These are phyloP conservation scores for Gossypium davidsonii DNA, from an alignment of 441 rosid genomes.

Conservation along the genomic window DNA sequence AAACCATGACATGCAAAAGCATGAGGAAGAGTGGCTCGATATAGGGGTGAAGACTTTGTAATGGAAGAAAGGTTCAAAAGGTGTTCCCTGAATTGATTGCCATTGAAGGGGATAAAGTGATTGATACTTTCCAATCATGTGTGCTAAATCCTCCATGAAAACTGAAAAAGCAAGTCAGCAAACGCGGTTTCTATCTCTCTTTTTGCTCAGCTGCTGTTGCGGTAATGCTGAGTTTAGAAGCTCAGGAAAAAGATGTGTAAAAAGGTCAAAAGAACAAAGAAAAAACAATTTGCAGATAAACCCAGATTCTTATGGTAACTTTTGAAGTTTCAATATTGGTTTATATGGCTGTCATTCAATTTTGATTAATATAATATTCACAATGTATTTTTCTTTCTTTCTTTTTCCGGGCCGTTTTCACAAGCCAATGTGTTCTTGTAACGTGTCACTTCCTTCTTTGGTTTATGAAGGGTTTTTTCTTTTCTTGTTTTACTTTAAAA, in stretches of 20 bases:
- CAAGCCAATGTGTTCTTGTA: neutral
- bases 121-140: neutral
- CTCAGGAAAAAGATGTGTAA: neutral
- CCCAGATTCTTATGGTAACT: neutral
- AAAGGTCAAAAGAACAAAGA: constrained; percentile 15
- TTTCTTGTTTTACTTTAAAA: too few relatives aligned
- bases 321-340: constrained; percentile 5
- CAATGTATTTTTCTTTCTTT: too few relatives aligned
- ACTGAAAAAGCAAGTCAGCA: neutral
- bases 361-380: neutral
- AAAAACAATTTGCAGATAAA: constrained; percentile 3
- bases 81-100: neutral
- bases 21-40: neutral
- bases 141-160: neutral
- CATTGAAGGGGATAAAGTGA: neutral
- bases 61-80: neutral
- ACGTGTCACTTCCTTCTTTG: neutral
- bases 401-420: constrained; percentile 11
- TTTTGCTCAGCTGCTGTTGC: neutral
- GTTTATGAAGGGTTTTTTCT: neutral
- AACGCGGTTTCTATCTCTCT: constrained; percentile 1
- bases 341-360: neutral
- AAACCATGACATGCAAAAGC: neutral
- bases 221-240: neutral
- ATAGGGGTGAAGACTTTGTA: neutral